Evolutionary conservation across 2,329 filamentous ascomycete species (phyloP).

Genomic region (Cadophora sp.): DNA sequence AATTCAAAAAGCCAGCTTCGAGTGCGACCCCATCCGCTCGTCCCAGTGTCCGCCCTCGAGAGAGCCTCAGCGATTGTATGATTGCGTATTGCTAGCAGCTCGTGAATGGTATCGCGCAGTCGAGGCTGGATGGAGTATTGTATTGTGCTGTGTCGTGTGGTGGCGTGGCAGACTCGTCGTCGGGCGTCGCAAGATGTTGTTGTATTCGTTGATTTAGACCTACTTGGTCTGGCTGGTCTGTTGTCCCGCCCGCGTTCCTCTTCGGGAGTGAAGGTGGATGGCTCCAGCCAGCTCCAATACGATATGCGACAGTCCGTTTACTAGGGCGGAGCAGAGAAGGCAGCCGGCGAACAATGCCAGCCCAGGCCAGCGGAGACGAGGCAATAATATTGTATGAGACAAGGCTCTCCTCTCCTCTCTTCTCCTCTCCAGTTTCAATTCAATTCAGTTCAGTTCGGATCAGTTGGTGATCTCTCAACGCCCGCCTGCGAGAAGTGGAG

Average conservation of each 20-base stretch:
- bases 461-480: not conserved
- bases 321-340: not conserved
- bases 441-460: not conserved
- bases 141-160: not conserved
- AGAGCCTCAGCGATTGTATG: conserved; percentile 19
- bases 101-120: not conserved
- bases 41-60: conserved; percentile 21
- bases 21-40: conserved; percentile 36
- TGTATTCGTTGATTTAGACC: not conserved
- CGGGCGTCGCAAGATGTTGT: not conserved
- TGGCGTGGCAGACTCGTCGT: conserved; percentile 7
- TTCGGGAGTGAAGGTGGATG: not conserved
- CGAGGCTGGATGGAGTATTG: not conserved
- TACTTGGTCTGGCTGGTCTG: not conserved
- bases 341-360: conserved; percentile 10
- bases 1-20: conserved; percentile 28
- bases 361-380: not conserved
- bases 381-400: not conserved
- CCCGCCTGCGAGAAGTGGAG: not conserved
- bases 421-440: no score
- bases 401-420: no score
- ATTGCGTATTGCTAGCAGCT: not conserved
- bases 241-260: not conserved
- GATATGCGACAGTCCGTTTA: not conserved
- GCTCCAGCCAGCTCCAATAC: not conserved